Base-by-base conservation (phyloP, 352 stramenopile species). In the Phytophthora constricta region DNA sequence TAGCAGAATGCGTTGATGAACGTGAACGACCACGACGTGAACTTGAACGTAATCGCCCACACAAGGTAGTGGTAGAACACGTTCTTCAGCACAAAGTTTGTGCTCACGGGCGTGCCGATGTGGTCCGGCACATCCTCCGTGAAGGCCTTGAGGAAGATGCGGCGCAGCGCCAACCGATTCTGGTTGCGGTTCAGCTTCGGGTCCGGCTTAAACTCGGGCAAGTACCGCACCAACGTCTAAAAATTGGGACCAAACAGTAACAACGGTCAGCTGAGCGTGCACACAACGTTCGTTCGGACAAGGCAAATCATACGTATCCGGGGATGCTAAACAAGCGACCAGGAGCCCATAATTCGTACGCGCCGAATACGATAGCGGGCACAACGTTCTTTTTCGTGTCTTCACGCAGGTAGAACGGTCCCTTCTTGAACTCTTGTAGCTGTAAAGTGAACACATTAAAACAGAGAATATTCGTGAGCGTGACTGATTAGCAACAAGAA, bases 371-470 rank as follows among this genome's bases (percentile, higher is more conserved):
- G 19, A 95, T 75, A 4, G 82, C 80, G 9, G 87, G 87, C 22
- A 93, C 68, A 2, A 95, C 82, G 50, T 90, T 89, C 79, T 92
- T 93, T 58, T 91, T 89, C 37, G 83, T 93, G 58, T 93, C 86
- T 22, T 93, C 84, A 25, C 84, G 82, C 55, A 95, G 59, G 61
- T 95, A 94, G 66, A 95, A 95, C 25, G 87, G 87, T 1, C 87
- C 87, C 58, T 95, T 95, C 72, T 95, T 95, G 67, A 95, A 95
- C 45, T 93, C 84, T 77, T 93, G 84, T 26, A 95, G 70, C 83
- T 92, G 55, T n/a, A 65, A 27, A 64, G 14, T 16, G 7, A 13
- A 66, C n/a, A 33, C 57, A 23, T 20, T 48, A n/a, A 9, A 37
- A 25, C 22, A 43, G n/a, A n/a, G n/a, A n/a, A n/a, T n/a, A n/a